phyloP scores from a whole-genome alignment of 2,329 filamentous ascomycete genomes.

The Fusarium fracticaudum region DNA sequence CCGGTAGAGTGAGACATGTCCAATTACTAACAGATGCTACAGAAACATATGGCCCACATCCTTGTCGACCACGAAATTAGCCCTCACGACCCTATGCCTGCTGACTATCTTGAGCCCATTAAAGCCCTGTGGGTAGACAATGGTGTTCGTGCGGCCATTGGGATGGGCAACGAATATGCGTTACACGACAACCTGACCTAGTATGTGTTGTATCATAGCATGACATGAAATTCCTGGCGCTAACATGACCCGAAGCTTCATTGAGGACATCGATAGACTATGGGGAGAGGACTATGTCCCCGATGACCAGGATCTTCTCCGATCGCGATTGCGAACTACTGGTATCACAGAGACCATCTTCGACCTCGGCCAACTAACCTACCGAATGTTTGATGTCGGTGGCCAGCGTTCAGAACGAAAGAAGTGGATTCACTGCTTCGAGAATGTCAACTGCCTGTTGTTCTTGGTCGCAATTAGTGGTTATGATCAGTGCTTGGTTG shows the following conservation, averaged over 20 bases:
- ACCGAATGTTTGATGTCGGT: conserved; percentile 96
- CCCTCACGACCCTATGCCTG: conserved; percentile 81
- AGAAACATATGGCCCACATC: conserved; percentile 83
- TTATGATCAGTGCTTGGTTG: conserved; percentile 94
- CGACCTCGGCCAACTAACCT: conserved; percentile 89
- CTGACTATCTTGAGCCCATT: conserved; percentile 82
- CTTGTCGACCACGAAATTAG: conserved; percentile 84
- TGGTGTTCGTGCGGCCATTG: conserved; percentile 87
- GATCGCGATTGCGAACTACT: conserved; percentile 89
- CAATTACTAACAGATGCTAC: conserved; percentile 49
- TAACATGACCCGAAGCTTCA: conserved; percentile 70
- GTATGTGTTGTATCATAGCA: conserved; percentile 61
- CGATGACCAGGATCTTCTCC: conserved; percentile 92
- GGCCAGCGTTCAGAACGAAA: conserved; percentile 92
- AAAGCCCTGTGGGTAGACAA: conserved; percentile 84
- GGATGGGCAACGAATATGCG: conserved; percentile 95
- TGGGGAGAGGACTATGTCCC: conserved; percentile 84
- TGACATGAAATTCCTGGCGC: conserved; percentile 21
- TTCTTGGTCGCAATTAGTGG: conserved; percentile 96
- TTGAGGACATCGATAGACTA: conserved; percentile 78
- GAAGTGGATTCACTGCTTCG: conserved; percentile 98
- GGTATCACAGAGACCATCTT: conserved; percentile 97
- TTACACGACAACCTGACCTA: conserved; percentile 95
- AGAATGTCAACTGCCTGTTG: conserved; percentile 90
- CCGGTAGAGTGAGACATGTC: conserved; percentile 30